These are phyloP conservation scores for Aspergillus novofumigatus DNA, from an alignment of 2,329 filamentous ascomycete genomes.

Conservation along the genomic window DNA sequence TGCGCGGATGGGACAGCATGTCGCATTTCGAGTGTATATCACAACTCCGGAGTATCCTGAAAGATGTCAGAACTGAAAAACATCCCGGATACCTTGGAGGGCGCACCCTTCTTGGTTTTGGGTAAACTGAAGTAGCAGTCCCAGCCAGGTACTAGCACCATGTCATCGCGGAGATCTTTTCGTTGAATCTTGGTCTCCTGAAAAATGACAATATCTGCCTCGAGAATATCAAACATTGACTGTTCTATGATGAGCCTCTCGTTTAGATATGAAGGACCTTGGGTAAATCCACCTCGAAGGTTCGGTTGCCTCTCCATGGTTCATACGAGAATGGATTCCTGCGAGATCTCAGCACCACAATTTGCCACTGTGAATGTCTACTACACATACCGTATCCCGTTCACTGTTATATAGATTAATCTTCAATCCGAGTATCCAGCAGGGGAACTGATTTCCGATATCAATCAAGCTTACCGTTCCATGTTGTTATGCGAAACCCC, in stretches of 20 bases:
- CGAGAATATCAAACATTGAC: constrained; percentile 91
- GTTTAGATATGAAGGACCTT: not conserved
- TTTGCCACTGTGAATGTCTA: not conserved
- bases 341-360: not conserved
- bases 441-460: not conserved
- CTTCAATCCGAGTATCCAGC: constrained; percentile 18
- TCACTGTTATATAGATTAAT: constrained; percentile 51
- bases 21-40: constrained; percentile 85
- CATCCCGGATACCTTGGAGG: not conserved
- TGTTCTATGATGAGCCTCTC: constrained; percentile 27
- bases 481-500: constrained; percentile 76
- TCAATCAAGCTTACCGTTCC: constrained; percentile 63
- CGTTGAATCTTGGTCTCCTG: constrained; percentile 96
- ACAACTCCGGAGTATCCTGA: constrained; percentile 91
- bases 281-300: constrained; percentile 56
- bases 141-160: constrained; percentile 93
- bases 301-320: constrained; percentile 70
- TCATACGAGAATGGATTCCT: constrained; percentile 82
- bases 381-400: constrained; percentile 64
- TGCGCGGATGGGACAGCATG: constrained; percentile 79
- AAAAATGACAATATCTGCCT: constrained; percentile 89
- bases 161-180: constrained; percentile 88
- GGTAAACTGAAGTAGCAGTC: constrained; percentile 95
- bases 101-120: constrained; percentile 82
- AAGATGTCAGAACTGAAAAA: constrained; percentile 6